These are phyloP conservation scores for Phytopythium vexans DNA, from an alignment of 352 stramenopile genomes.

Conservation along the genomic window DNA sequence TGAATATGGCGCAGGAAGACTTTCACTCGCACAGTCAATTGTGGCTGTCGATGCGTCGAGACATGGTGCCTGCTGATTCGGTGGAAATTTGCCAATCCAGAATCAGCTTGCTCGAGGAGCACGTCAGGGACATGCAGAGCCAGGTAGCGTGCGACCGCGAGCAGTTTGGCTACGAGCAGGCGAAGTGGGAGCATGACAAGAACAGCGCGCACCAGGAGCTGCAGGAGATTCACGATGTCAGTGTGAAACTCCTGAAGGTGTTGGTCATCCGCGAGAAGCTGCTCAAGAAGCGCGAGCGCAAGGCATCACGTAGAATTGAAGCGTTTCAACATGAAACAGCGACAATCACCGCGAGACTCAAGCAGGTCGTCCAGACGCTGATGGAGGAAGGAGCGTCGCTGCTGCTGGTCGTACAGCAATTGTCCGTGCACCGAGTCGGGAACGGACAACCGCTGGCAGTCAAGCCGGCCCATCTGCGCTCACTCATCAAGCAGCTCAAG, in stretches of 20 bases:
- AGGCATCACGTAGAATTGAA: constrained; percentile 11
- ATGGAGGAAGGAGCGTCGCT: constrained; percentile 51
- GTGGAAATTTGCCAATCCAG: constrained; percentile 38
- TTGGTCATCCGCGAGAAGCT: constrained; percentile 64
- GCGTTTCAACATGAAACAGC: constrained; percentile 15
- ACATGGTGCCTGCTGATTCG: constrained; percentile 4
- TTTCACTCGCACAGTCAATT: background rate
- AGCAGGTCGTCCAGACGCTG: constrained; percentile 22
- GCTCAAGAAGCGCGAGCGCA: constrained; percentile 49
- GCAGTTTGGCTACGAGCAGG: constrained; percentile 59
- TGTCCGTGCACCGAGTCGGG: constrained; percentile 16
- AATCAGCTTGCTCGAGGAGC: constrained; percentile 40
- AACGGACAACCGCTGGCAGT: constrained; percentile 14
- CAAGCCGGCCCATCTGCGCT: constrained; percentile 50
- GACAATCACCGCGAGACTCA: constrained; percentile 10
- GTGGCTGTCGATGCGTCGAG: background rate
- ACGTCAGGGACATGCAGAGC: constrained; percentile 44
- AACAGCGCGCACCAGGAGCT: constrained; percentile 42
- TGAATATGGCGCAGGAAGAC: constrained; percentile 52
- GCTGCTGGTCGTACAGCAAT: constrained; percentile 45
- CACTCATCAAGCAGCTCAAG: constrained; percentile 35
- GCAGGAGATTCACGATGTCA: constrained; percentile 54
- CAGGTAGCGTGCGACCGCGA: constrained; percentile 64
- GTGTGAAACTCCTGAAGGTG: constrained; percentile 66
- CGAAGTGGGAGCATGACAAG: constrained; percentile 56